phyloP scores from a whole-genome alignment of 257 asterid genomes.

The Lavandula angustifolia region DNA sequence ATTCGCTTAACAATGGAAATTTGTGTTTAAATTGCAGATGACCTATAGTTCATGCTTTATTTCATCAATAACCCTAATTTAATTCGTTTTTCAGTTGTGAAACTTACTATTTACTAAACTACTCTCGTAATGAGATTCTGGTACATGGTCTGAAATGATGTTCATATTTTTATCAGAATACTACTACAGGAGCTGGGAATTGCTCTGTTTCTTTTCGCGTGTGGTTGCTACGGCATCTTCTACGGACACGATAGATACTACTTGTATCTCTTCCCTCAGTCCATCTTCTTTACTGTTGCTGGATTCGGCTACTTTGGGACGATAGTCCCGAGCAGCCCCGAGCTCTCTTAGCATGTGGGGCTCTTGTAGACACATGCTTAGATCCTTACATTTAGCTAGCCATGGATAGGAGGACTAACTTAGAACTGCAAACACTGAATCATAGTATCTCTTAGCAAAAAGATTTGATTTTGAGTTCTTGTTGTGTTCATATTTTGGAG shows the following conservation, averaged over 20 bases:
- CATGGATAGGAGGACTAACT: constrained; percentile 31
- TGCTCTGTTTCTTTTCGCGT: constrained; percentile 42
- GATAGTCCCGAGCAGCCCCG: constrained; percentile 27
- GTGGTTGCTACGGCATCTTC: constrained; percentile 49
- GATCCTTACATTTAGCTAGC: neutral
- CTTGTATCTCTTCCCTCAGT: constrained; percentile 53
- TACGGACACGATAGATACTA: constrained; percentile 45
- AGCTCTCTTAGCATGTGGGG: constrained; percentile 25
- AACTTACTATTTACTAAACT: too few relatives aligned
- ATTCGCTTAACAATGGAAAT: too few relatives aligned
- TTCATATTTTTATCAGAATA: constrained; percentile 34
- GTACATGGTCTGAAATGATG: too few relatives aligned
- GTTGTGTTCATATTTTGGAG: neutral
- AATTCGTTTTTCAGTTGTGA: too few relatives aligned
- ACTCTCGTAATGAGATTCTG: too few relatives aligned
- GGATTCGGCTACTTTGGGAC: constrained; percentile 59
- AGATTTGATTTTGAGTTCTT: neutral
- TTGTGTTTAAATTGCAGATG: too few relatives aligned
- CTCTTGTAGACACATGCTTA: constrained; percentile 14
- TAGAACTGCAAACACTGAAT: constrained; percentile 29
- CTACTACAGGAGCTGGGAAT: constrained; percentile 43
- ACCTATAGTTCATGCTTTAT: too few relatives aligned
- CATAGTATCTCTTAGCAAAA: neutral
- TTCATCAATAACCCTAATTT: too few relatives aligned
- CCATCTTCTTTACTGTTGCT: constrained; percentile 46